Evolutionary conservation across 305 asterid genomes (phyloP).

Genomic region (Striga hermonthica): DNA sequence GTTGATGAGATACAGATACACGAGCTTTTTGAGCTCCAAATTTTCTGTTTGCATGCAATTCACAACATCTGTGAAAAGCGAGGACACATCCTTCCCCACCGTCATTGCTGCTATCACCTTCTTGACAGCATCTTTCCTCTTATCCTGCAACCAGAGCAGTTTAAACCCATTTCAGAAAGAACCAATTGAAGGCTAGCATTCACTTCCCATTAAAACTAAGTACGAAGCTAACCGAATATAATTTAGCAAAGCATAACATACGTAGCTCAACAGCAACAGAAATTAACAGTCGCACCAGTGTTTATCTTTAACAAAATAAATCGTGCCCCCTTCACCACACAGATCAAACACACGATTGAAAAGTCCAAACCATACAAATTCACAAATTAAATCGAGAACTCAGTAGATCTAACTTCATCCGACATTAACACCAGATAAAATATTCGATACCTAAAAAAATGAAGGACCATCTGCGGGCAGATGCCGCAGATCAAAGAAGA

Average conservation of each 20-base stretch:
- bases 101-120: constrained; percentile 99
- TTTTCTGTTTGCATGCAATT: constrained; percentile 98
- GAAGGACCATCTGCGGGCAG: constrained; percentile 27
- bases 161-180: constrained; percentile 14
- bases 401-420: constrained; percentile 43
- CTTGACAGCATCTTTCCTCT: constrained; percentile 98
- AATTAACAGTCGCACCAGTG: constrained; percentile 5
- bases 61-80: constrained; percentile 94
- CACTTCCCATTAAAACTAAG: no score
- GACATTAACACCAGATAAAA: constrained; percentile 30
- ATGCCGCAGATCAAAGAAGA: constrained; percentile 34
- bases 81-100: constrained; percentile 95
- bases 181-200: background rate
- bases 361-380: constrained; percentile 14
- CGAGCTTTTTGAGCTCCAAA: constrained; percentile 95
- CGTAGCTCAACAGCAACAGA: constrained; percentile 10
- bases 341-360: constrained; percentile 33
- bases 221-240: no score
- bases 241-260: background rate
- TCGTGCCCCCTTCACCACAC: constrained; percentile 15
- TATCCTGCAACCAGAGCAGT: constrained; percentile 55
- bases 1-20: constrained; percentile 88
- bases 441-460: constrained; percentile 8
- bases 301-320: background rate
- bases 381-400: constrained; percentile 24